Evolutionary conservation across 805 yeast species (phyloP), one percentile per base, ranked within the genome.

Genomic region (Starmerella powellii): DNA sequence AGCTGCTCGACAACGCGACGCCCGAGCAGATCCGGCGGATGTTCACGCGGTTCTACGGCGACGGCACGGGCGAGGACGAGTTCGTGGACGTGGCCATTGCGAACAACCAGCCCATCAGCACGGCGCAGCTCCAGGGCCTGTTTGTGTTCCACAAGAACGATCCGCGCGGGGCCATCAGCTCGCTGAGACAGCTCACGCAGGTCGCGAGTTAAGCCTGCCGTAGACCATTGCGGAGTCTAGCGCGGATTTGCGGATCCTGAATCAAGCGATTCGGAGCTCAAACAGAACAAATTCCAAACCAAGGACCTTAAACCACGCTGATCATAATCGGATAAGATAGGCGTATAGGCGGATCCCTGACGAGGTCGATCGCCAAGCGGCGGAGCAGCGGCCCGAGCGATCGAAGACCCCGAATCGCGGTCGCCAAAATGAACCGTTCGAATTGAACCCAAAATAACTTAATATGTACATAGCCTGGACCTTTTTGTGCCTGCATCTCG

Each of bases 121-220:
- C 97, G 0, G 98, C 98, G 1, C 95, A 85, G 57, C 67, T 91
- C 45, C 98, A 91, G 60, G 98, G 98, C 0, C 68, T 91, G 39
- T 91, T 91, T 66, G 95, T 91, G 2, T 83, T 83, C 64, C 83
- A 84, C 63, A 91, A 91, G 61, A 73, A 80, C 45, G 78, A 77
- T 45, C 94, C 97, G 0, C 69, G 71, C 27, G 72, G 72, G 4
- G 95, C 97, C 0, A 62, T 87, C 21, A 64, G 63, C 12, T 80
- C 78, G 77, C 71, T 82, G 13, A 27, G 10, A 17, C n/a, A 10
- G 8, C 18, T 24, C 29, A 24, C 38, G 17, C 27, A 6, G 21
- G 19, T 16, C 12, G 8, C 11, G 34, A 16, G 17, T 8, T 8
- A 10, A 30, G 15, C 15, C 8, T 10, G 18, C 10, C n/a, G n/a